Percentiles rank a stretch among this genome's conserved stretches.
Conservation (phyloP, 2,329 filamentous ascomycete genomes). For the Colletotrichum musae region DNA sequence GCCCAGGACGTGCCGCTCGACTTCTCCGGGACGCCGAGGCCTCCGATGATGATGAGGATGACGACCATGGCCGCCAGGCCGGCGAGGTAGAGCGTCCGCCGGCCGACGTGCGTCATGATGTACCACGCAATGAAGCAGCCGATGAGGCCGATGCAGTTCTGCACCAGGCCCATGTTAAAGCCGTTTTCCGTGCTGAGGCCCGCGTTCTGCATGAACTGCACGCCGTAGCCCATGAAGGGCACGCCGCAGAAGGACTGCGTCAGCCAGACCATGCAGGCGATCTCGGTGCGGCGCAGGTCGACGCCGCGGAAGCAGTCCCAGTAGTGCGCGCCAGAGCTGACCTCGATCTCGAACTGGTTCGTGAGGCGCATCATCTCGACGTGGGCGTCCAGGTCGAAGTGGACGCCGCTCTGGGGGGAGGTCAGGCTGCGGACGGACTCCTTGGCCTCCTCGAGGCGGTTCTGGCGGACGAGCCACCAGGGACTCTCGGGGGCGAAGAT, state of each 20-base stretch:
- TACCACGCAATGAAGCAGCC: constrained; percentile 58
- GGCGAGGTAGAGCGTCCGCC: constrained; percentile 57
- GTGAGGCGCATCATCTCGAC: constrained; percentile 48
- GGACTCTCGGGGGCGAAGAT: constrained; percentile 45
- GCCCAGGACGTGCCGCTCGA: constrained; percentile 56
- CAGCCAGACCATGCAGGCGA: constrained; percentile 47
- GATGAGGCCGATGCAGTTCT: constrained; percentile 59
- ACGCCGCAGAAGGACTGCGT: constrained; percentile 47
- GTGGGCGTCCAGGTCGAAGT: constrained; percentile 43
- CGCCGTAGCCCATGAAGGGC: constrained; percentile 40
- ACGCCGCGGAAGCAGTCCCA: constrained; percentile 43
- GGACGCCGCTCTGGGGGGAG: constrained; percentile 42
- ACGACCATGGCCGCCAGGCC: constrained; percentile 57
- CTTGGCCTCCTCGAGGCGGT: constrained; percentile 44
- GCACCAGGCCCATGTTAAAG: constrained; percentile 57
- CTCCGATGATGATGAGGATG: constrained; percentile 53
- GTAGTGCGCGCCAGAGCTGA: constrained; percentile 42
- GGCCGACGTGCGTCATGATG: constrained; percentile 55
- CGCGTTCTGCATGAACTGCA: constrained; percentile 37
- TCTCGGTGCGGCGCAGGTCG: constrained; percentile 48
- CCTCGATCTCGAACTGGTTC: constrained; percentile 49
- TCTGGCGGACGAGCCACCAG: constrained; percentile 46
- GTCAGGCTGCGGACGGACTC: constrained; percentile 32
- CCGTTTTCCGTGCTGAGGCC: constrained; percentile 49
- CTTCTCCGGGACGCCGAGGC: constrained; percentile 48